Conservation (phyloP, 768 basidiomycete genomes). For the Russula emetica region DNA sequence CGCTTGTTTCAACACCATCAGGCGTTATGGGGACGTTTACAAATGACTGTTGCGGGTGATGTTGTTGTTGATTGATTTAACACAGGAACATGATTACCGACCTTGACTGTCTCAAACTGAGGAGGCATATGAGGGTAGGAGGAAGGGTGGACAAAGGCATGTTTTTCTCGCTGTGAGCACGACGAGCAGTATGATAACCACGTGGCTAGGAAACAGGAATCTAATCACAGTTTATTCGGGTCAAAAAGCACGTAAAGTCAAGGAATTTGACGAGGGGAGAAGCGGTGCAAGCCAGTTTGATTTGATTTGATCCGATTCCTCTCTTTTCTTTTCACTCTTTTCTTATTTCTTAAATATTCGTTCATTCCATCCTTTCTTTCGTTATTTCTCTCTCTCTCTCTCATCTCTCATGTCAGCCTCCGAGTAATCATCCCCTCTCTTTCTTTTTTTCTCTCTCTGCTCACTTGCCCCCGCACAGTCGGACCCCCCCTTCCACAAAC, state of each 20-base stretch:
- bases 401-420: conserved; percentile 20
- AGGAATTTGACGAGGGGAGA: neutral
- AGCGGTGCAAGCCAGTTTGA: neutral
- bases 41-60: conserved; percentile 58
- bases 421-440: conserved; percentile 6
- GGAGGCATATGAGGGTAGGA: conserved; percentile 42
- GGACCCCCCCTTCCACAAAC: neutral
- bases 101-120: conserved; percentile 67
- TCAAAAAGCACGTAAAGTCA: too few relatives aligned
- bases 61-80: conserved; percentile 10
- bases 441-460: neutral
- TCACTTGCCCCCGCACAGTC: conserved; percentile 1
- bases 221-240: neutral
- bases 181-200: conserved; percentile 6
- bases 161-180: neutral
- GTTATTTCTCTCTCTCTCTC: neutral
- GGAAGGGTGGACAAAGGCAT: conserved; percentile 12
- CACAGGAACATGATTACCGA: conserved; percentile 31
- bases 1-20: conserved; percentile 69
- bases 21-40: conserved; percentile 75
- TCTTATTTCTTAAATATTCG: neutral
- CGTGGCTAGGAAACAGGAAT: conserved; percentile 9
- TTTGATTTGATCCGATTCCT: conserved; percentile 5
- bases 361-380: conserved; percentile 1
- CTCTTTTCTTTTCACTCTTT: neutral